Evolutionary conservation across 179 eudicot genomes (phyloP).

Genomic region (Beta corolliflora): DNA sequence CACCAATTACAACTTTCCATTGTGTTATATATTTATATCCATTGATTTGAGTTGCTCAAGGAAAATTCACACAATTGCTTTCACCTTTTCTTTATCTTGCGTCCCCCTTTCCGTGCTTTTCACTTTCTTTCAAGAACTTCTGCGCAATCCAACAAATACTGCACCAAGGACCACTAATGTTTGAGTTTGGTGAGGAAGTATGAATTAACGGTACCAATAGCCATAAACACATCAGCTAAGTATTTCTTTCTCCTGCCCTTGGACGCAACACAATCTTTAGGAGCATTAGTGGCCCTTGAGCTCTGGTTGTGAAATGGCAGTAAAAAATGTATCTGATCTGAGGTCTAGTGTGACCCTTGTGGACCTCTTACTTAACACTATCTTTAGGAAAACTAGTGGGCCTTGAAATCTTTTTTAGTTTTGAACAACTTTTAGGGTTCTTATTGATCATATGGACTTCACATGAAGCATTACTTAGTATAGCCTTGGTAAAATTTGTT

Average conservation of each 20-base stretch:
- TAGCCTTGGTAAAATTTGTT: too few species aligned
- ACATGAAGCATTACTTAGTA: too few species aligned
- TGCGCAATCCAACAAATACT: constrained; percentile 64
- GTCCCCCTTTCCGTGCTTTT: constrained; percentile 12
- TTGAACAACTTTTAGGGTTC: neutral
- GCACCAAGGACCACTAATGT: constrained; percentile 55
- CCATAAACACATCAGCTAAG: constrained; percentile 54
- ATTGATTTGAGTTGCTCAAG: constrained; percentile 7
- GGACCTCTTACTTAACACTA: too few species aligned
- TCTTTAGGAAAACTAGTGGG: too few species aligned
- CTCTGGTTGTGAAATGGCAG: too few species aligned
- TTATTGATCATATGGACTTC: too few species aligned
- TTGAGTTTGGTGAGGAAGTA: constrained; percentile 49
- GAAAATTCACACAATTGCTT: neutral
- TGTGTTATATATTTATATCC: constrained; percentile 33
- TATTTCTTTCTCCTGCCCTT: constrained; percentile 62
- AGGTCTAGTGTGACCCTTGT: too few species aligned
- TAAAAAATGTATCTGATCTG: too few species aligned
- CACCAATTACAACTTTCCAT: neutral
- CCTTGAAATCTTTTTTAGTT: too few species aligned
- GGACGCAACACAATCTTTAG: constrained; percentile 49
- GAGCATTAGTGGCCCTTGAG: too few species aligned
- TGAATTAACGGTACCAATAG: constrained; percentile 54
- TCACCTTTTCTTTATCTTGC: constrained; percentile 28
- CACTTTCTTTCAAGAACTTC: constrained; percentile 45